Evolutionary conservation across 202 grass and related monocot genomes (phyloP).

Genomic region (Sporobolus alterniflorus): DNA sequence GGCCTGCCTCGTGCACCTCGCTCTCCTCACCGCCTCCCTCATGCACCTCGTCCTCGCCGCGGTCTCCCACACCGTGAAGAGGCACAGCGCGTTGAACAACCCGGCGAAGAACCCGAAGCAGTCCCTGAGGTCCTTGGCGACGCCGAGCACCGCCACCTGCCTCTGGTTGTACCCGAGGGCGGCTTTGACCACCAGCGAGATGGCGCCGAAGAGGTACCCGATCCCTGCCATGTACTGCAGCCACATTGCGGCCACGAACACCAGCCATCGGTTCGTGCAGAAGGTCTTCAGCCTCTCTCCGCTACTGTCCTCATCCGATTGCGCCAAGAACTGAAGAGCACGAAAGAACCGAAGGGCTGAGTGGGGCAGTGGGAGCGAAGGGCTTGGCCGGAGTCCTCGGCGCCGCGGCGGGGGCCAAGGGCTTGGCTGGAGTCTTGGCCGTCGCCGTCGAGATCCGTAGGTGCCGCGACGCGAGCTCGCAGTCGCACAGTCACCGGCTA

Average conservation of each 20-base stretch:
- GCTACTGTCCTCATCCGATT: slow-evolving; percentile 47
- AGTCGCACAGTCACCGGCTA: no score
- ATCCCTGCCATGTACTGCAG: slow-evolving; percentile 90
- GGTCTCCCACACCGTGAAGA: no score
- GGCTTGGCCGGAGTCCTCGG: slow-evolving; percentile 36
- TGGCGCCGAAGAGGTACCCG: slow-evolving; percentile 88
- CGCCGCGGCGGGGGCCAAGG: not conserved
- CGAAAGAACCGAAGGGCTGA: no score
- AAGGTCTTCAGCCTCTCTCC: slow-evolving; percentile 57
- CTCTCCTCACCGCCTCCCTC: no score
- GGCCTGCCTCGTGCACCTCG: no score
- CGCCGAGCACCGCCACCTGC: slow-evolving; percentile 75
- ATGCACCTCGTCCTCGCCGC: no score
- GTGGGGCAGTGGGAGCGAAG: no score
- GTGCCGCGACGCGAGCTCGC: no score
- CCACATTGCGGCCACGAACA: slow-evolving; percentile 96
- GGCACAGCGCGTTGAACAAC: no score
- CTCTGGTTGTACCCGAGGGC: slow-evolving; percentile 89
- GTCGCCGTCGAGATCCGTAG: no score
- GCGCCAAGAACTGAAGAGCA: not conserved
- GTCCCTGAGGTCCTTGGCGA: slow-evolving; percentile 93
- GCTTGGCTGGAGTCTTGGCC: no score
- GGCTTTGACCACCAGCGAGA: slow-evolving; percentile 82
- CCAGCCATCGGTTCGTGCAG: slow-evolving; percentile 79
- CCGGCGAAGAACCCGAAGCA: slow-evolving; percentile 90